Percentiles rank a stretch among this genome's conserved stretches.
Conservation (phyloP, 2,329 filamentous ascomycete species). For the Hawksworthiomyces lignivorus region DNA sequence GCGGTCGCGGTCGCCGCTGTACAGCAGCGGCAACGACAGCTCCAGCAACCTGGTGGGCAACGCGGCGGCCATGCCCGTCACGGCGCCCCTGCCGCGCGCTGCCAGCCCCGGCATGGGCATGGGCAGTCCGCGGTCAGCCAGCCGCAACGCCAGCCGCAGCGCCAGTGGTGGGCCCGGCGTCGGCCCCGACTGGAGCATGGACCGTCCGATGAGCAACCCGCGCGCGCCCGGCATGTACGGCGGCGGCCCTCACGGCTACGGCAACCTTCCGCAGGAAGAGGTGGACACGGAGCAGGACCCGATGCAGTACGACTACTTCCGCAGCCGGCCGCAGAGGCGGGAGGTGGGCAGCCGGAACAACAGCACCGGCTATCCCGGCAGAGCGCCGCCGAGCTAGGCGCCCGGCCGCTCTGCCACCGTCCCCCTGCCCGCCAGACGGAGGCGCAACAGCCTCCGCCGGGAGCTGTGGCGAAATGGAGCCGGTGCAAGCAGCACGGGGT, state of each 20-base stretch:
- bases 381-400: constrained; percentile 12
- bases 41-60: constrained; percentile 43
- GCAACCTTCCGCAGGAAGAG: constrained; percentile 48
- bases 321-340: constrained; percentile 24
- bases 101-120: background rate
- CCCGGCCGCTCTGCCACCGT: constrained; percentile 2
- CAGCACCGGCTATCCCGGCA: constrained; percentile 2
- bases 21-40: constrained; percentile 41
- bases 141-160: background rate
- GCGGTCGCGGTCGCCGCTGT: constrained; percentile 39
- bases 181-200: constrained; percentile 16
- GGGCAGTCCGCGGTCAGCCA: background rate
- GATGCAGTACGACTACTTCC: constrained; percentile 50
- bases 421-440: background rate
- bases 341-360: constrained; percentile 11
- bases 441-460: constrained; percentile 9
- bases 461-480: constrained; percentile 6
- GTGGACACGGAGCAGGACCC: constrained; percentile 33
- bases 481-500: too few relatives aligned
- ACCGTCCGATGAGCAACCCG: constrained; percentile 21
- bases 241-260: constrained; percentile 53
- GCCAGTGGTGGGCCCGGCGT: background rate
- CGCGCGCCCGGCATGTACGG: constrained; percentile 46
- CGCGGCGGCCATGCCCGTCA: constrained; percentile 44
- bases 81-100: constrained; percentile 7